Evolutionary conservation across 352 stramenopile genomes (phyloP).

Genomic region (Globisporangium spinosum): DNA sequence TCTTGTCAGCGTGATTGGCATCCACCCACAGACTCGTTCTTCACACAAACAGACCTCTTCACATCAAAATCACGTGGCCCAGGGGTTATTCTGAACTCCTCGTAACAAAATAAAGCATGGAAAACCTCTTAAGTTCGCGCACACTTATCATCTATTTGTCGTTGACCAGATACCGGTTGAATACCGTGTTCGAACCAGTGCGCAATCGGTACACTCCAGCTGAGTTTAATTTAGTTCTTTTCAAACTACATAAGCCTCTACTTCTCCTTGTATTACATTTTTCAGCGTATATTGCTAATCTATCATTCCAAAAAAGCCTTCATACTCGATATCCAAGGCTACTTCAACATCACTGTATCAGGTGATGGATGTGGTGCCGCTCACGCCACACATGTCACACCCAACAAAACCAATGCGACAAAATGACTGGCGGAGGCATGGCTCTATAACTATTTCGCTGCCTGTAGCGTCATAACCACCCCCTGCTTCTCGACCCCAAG

Average conservation of each 20-base stretch:
- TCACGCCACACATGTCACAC: slow-evolving; percentile 16
- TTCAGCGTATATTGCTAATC: background rate
- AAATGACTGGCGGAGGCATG: slow-evolving; percentile 10
- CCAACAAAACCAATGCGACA: background rate
- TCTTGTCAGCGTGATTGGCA: background rate
- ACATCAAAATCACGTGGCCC: too few species aligned
- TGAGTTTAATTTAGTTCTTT: too few species aligned
- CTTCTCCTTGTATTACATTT: too few species aligned
- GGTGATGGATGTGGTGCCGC: background rate
- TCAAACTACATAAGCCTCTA: too few species aligned
- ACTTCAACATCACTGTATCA: background rate
- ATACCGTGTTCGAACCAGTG: background rate
- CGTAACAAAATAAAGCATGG: too few species aligned
- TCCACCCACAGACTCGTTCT: background rate
- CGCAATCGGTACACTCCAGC: background rate
- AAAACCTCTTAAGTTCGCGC: background rate
- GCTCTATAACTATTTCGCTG: background rate
- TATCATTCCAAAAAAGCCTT: background rate
- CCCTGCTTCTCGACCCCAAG: background rate
- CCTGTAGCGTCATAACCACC: background rate
- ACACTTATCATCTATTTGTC: background rate
- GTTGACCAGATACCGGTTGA: background rate
- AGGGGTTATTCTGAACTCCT: too few species aligned
- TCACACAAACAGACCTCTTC: too few species aligned
- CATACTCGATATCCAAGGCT: background rate